These are phyloP conservation scores for Parachlorella kessleri DNA, from an alignment of 139 green algal genomes.

Conservation along the genomic window DNA sequence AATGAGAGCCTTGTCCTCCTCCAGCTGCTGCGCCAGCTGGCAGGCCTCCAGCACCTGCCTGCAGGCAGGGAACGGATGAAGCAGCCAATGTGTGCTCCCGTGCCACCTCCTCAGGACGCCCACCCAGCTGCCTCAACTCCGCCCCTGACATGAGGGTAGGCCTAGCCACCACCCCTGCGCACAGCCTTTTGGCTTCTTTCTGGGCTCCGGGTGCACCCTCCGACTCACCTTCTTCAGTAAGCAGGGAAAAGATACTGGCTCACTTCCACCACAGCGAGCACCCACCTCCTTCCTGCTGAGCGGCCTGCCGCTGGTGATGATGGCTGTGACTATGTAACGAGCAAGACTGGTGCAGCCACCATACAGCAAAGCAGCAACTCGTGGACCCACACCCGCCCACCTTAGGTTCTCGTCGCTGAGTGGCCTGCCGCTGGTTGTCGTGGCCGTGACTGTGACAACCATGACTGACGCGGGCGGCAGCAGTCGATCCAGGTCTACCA, in stretches of 20 bases:
- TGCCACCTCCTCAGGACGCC: no score
- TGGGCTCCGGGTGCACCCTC: no score
- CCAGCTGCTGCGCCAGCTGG: constrained; percentile 77
- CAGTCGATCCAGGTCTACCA: constrained; percentile 76
- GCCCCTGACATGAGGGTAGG: no score
- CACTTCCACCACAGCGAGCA: no score
- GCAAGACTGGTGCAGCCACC: constrained; percentile 92
- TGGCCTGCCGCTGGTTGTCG: constrained; percentile 86
- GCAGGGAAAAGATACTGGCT: no score
- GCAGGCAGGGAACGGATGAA: no score
- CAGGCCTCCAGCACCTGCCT: constrained; percentile 72
- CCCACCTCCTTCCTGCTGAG: constrained; percentile 63
- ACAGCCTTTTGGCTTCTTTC: no score
- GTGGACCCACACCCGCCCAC: neutral
- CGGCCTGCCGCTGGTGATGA: constrained; percentile 86
- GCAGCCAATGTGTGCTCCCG: no score
- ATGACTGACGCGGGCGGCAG: constrained; percentile 92
- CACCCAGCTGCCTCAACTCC: no score
- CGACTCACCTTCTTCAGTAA: no score
- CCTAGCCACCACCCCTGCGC: no score
- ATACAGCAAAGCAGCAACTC: constrained; percentile 78
- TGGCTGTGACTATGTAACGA: constrained; percentile 94
- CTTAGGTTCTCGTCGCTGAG: constrained; percentile 65
- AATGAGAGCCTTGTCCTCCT: constrained; percentile 84
- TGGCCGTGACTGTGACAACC: constrained; percentile 96